Conservation (phyloP, 768 basidiomycete species). For the Boletus vinaceobasis region DNA sequence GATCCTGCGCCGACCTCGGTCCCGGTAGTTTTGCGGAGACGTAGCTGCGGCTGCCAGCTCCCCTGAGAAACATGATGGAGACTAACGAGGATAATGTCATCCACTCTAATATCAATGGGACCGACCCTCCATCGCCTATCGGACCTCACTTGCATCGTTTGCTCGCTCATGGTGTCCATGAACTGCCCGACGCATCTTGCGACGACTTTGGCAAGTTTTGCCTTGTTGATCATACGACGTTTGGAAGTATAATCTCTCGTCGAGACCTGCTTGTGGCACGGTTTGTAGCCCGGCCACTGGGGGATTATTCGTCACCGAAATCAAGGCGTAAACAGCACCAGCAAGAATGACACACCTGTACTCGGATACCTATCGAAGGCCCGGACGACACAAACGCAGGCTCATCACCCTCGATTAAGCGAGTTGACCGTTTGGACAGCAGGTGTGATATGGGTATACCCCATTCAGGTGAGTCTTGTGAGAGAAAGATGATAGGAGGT, state of each 20-base stretch:
- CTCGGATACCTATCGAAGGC: slow-evolving; percentile 67
- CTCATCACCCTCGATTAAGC: slow-evolving; percentile 51
- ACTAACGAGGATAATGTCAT: slow-evolving; percentile 52
- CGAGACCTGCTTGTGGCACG: slow-evolving; percentile 67
- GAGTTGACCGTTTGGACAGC: slow-evolving; percentile 50
- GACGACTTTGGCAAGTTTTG: slow-evolving; percentile 67
- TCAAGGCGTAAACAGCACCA: not conserved
- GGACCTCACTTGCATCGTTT: slow-evolving; percentile 3
- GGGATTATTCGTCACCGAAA: not conserved
- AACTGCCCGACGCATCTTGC: slow-evolving; percentile 52
- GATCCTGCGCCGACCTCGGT: not conserved
- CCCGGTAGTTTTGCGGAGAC: slow-evolving; percentile 32
- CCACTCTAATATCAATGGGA: not conserved
- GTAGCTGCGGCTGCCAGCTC: slow-evolving; percentile 73
- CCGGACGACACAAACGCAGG: slow-evolving; percentile 63
- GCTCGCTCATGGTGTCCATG: slow-evolving; percentile 3
- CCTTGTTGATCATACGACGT: slow-evolving; percentile 63
- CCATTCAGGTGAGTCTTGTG: slow-evolving; percentile 47
- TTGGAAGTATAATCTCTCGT: slow-evolving; percentile 68
- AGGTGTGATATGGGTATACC: slow-evolving; percentile 60
- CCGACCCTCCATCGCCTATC: slow-evolving; percentile 18
- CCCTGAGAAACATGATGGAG: slow-evolving; percentile 78
- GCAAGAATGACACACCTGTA: slow-evolving; percentile 44
- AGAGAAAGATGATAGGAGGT: slow-evolving; percentile 56
- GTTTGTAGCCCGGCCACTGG: slow-evolving; percentile 74